Percentiles rank a stretch among this genome's conserved stretches.
These are phyloP conservation scores for Gilbertella persicaria DNA, from an alignment of 371 early-diverging fungal species.

Conservation along the genomic window DNA sequence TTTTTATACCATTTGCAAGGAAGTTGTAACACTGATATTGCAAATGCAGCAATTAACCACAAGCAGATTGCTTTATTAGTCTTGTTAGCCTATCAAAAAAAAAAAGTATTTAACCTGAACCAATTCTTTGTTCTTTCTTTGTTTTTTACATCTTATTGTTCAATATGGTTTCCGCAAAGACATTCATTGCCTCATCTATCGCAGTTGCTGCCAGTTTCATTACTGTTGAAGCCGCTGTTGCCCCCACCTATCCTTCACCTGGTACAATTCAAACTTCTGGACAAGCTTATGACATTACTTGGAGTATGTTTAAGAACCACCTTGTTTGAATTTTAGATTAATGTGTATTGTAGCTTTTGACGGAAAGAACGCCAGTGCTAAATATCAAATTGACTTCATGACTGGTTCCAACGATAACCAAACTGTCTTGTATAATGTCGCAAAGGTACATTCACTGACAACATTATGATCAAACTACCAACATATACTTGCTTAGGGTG, in stretches of 20 bases:
- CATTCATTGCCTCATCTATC: constrained; percentile 16
- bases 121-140: constrained; percentile 2
- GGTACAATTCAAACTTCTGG: constrained; percentile 43
- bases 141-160: constrained; percentile 6
- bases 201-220: constrained; percentile 9
- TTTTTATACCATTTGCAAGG: background rate
- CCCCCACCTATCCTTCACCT: constrained; percentile 50
- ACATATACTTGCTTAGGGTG: constrained; percentile 15
- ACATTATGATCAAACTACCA: too few species aligned
- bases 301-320: constrained; percentile 39
- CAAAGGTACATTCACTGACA: constrained; percentile 23
- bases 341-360: constrained; percentile 15
- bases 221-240: constrained; percentile 27
- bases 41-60: constrained; percentile 20
- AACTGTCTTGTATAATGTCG: constrained; percentile 28
- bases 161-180: constrained; percentile 25
- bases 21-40: constrained; percentile 10
- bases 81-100: background rate
- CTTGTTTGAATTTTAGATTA: background rate
- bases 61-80: constrained; percentile 14
- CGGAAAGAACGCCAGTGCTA: constrained; percentile 20
- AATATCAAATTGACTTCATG: constrained; percentile 38
- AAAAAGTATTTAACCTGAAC: constrained; percentile 1
- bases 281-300: constrained; percentile 37
- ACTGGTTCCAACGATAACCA: constrained; percentile 39